Conservation (phyloP, 352 stramenopile genomes). For the Phytophthora meadii region DNA sequence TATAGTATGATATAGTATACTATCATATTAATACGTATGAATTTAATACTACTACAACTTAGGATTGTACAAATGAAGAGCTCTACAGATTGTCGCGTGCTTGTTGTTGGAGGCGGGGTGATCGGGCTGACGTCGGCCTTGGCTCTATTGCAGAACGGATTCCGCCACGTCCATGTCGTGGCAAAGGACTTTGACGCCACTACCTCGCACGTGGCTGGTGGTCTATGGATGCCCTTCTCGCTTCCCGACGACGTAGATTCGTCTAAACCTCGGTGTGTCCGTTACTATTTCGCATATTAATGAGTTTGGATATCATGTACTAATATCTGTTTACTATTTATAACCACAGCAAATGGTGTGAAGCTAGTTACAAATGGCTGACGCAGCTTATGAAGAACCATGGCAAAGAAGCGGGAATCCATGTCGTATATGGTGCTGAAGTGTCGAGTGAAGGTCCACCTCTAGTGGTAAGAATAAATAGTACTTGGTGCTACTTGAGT, state of each 20-base stretch:
- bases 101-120: constrained; percentile 74
- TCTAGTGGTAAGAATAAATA: constrained; percentile 33
- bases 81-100: constrained; percentile 29
- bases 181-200: constrained; percentile 61
- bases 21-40: too few relatives aligned
- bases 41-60: too few relatives aligned
- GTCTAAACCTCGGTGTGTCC: constrained; percentile 44
- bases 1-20: too few relatives aligned
- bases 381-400: constrained; percentile 43
- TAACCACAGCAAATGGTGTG: constrained; percentile 60
- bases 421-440: constrained; percentile 59
- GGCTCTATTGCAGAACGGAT: constrained; percentile 64
- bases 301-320: not conserved
- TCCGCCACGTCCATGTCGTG: constrained; percentile 51
- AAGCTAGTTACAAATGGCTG: constrained; percentile 70
- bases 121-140: constrained; percentile 74
- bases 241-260: constrained; percentile 45
- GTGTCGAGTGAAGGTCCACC: constrained; percentile 45
- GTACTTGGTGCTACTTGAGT: not conserved
- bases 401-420: constrained; percentile 58
- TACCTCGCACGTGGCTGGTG: constrained; percentile 73
- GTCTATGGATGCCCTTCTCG: constrained; percentile 79
- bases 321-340: not conserved
- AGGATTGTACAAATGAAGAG: not conserved
- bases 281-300: constrained; percentile 4